These are phyloP conservation scores for Trichaptum fuscoviolaceum DNA, from an alignment of 768 basidiomycete species.

Conservation along the genomic window DNA sequence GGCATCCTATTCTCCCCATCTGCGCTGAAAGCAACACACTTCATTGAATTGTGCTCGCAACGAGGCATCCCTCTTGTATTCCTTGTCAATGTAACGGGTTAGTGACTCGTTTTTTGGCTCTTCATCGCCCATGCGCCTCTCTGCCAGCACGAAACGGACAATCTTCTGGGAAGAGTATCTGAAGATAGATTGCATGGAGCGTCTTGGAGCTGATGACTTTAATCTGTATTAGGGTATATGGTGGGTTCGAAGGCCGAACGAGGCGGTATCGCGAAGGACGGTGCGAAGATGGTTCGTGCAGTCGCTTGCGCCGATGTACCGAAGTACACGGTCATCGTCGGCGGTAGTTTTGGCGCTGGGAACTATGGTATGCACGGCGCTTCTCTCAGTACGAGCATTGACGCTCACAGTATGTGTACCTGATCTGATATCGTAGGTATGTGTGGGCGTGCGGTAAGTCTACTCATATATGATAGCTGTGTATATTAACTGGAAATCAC, in stretches of 20 bases:
- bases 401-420: conserved; percentile 13
- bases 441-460: conserved; percentile 84
- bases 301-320: conserved; percentile 93
- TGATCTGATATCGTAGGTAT: conserved; percentile 51
- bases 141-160: background rate
- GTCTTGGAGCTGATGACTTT: background rate
- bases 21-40: conserved; percentile 91
- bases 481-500: conserved; percentile 5
- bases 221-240: conserved; percentile 67
- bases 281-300: conserved; percentile 95
- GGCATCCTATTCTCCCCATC: conserved; percentile 93
- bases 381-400: conserved; percentile 9
- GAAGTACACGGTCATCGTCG: conserved; percentile 89
- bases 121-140: background rate
- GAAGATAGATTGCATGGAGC: background rate
- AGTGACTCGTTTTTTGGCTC: conserved; percentile 7
- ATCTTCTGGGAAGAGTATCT: background rate
- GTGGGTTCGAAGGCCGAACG: conserved; percentile 93
- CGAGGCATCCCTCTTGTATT: conserved; percentile 85
- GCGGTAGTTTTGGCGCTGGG: conserved; percentile 91
- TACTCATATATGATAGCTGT: conserved; percentile 4
- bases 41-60: conserved; percentile 92
- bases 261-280: conserved; percentile 93
- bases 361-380: conserved; percentile 68
- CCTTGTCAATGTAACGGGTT: conserved; percentile 91